Percentiles rank a stretch among this genome's conserved stretches.
Evolutionary conservation across 1,284 basidiomycete species (phyloP).

Genomic region (Schizopora paradoxa): DNA sequence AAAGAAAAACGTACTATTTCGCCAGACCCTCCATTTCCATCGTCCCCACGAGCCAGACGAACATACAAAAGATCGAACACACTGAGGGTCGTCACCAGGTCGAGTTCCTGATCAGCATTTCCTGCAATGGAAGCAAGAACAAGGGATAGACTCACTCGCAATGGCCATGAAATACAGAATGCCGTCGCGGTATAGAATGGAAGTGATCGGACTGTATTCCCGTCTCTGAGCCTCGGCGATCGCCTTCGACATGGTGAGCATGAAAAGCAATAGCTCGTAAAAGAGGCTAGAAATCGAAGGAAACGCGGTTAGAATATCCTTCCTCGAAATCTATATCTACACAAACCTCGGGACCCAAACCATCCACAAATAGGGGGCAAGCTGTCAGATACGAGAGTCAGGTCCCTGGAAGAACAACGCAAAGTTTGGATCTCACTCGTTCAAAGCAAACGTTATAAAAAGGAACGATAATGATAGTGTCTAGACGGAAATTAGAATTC

Average conservation of each 20-base stretch:
- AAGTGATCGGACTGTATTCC: constrained; percentile 15
- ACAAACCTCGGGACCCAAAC: constrained; percentile 13
- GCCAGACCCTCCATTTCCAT: constrained; percentile 10
- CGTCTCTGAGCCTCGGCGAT: constrained; percentile 11
- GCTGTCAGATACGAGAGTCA: too few relatives aligned
- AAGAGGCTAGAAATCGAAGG: constrained; percentile 6
- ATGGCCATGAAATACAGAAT: constrained; percentile 16
- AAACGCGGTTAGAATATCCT: background rate
- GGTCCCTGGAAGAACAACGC: too few relatives aligned
- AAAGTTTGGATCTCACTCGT: too few relatives aligned
- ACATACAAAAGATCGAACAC: constrained; percentile 15
- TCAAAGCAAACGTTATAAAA: background rate
- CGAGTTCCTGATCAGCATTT: background rate
- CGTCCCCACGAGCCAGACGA: constrained; percentile 14
- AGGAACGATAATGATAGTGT: background rate
- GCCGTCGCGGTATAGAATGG: constrained; percentile 17
- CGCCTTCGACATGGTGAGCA: constrained; percentile 15
- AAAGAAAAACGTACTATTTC: constrained; percentile 13
- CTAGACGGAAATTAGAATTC: background rate
- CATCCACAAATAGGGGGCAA: too few relatives aligned
- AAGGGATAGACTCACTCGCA: constrained; percentile 5
- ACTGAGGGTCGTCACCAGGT: background rate
- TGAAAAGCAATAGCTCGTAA: constrained; percentile 12
- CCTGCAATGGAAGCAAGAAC: background rate
- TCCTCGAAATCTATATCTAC: background rate